Evolutionary conservation across 768 basidiomycete species (phyloP), one percentile per base, ranked within the genome.

Genomic region (Amanita molliuscula): DNA sequence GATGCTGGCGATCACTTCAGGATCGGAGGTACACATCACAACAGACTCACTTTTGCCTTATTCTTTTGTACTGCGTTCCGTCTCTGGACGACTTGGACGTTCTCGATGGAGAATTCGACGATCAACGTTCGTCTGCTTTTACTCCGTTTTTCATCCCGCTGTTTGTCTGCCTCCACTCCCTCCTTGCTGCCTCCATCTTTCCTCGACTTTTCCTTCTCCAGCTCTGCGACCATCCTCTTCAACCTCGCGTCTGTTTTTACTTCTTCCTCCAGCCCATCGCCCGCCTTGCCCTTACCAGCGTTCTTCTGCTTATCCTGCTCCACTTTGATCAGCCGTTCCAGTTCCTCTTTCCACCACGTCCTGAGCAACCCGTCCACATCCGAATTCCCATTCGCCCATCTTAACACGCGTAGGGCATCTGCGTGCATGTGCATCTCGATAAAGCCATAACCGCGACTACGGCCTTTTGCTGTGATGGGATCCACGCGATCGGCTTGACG

Each of bases 61-160:
- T 67, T 73, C 47, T 72, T 67, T 53, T 72, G 74, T 48, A 70
- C 71, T 1, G 78, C 75, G 34, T 74, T 73, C 58, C 92, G 73
- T 50, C 90, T 72, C 55, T 86, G 85, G 34, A 93, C 82, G 26
- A 94, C 90, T 66, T 92, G 87, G 16, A 89, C 70, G 59, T 97
- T 97, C 70, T 97, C 93, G 45, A 97, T 91, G 35, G 91, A 93
- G 65, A 96, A 96, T 67, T 98, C 94, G n/a, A 92, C 80, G 58
- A 95, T 84, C 53, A 96, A 65, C 15, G 69, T 69, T 34, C 72
- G 77, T 40, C 70, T 71, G 15, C 63, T 67, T 52, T 67, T 73
- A 51, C 69, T 75, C 34, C 57, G 58, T 38, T 55, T 60, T 5
- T 56, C 66, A 42, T 71, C 51, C n/a, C 54, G 47, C 6, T 72